Base-by-base conservation (phyloP, 2,329 filamentous ascomycete genomes). In the Leptographium flavum region DNA sequence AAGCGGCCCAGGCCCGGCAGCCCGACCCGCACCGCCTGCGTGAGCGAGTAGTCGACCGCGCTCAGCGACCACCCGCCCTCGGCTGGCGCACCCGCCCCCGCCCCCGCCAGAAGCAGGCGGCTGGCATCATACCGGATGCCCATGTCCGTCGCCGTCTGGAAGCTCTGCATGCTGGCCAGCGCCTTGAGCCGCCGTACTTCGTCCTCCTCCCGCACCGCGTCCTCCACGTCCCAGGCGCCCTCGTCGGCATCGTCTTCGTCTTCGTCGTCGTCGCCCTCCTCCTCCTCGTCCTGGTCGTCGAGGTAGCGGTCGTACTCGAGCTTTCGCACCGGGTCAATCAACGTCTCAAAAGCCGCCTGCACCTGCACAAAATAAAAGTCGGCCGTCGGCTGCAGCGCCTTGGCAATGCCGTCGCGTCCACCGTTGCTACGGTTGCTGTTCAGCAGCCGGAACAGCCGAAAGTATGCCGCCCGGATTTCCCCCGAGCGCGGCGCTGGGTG, bases 281-380 rank as follows among this genome's bases (percentile, higher is more conserved):
- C 50, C 28, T 54, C 53, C 19, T 55, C 53, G 9, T 59, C 53
- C 2, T 56, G 41, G 9, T 52, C 50, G 33, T 52, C 48, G 22
- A 53, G 33, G 15, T 42, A 45, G 35, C 33, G 44, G 47, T 71
- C 67, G 45, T 71, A 70, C 31, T 60, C 59, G 5, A 62, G 57
- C 30, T 65, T 60, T 21, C 63, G 60, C 15, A 57, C 55, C 14
- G 66, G 65, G 41, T 69, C 62, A 39, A 67, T 62, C n/a, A 73
- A 58, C 2, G 63, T 66, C 55, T 71, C 69, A 40, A 69, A 71
- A 8, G 67, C 69, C 13, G 56, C 55, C 45, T 70, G 63, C 3
- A 65, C 60, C 33, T 59, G 55, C 11, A 59, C 54, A 40, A 71
- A 64, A 50, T 69, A 66, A 21, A 55, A 54, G 13, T 60, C 59